Base-by-base conservation (phyloP, 768 basidiomycete species). In the Candolleomyces aberdarensis region DNA sequence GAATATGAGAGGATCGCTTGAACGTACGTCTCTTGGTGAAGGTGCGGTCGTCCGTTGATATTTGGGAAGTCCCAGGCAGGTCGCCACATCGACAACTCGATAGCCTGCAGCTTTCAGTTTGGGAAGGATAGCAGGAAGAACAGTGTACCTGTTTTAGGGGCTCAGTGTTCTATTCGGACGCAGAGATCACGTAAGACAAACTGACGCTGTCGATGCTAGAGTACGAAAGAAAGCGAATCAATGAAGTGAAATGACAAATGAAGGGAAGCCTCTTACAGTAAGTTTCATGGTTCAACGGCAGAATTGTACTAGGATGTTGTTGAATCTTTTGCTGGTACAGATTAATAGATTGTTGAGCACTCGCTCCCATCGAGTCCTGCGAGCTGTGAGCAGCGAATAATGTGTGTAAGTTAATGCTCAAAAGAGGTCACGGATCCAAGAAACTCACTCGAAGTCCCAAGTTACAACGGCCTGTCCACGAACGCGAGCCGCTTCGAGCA, bases 371-470 rank as follows among this genome's bases (percentile, higher is more conserved):
- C 11, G 78, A 79, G 60, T 79, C 79, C 14, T 64, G 69, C 17
- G 76, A 77, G 59, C 78, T 79, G 49, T 36, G n/a, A 52, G 49
- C 17, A 20, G 52, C 2, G 39, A 50, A n/a, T n/a, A n/a, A n/a
- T n/a, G n/a, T n/a, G n/a, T n/a, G 60, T 36, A 56, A 46, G 5
- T n/a, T n/a, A 11, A 19, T 11, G 11, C 11, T 19, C 32, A 56
- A 50, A 14, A 51, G 26, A 20, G 14, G 17, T 40, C 32, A 11
- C 10, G 13, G 39, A 44, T 13, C 20, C 14, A 29, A 11, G 10
- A 10, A 15, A 63, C 71, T 56, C 29, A 75, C 74, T 77, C 75
- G 49, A 76, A 74, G 63, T 74, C 77, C 78, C 79, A 80, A 14
- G 69, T 65, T 8, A 73, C 75, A 2, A 80, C 44, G 3, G 71